phyloP scores from a whole-genome alignment of 1,139 yeast species.

The Geotrichum histeridarum region DNA sequence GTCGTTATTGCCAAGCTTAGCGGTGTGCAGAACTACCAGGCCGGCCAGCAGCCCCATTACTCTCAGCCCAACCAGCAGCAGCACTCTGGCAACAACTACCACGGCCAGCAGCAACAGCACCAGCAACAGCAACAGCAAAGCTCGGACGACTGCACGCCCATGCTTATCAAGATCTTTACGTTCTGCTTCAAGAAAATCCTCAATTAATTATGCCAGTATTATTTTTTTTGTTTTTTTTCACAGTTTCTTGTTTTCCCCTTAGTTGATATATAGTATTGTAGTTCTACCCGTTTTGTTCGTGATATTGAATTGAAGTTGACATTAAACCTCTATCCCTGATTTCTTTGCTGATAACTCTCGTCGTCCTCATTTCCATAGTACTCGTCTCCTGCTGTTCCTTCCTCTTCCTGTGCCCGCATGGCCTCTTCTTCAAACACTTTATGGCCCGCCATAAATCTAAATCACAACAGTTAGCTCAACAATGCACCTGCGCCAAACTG shows the following conservation, averaged over 20 bases:
- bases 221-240: conserved; percentile 8
- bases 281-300: no score
- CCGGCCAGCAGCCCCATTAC: conserved; percentile 17
- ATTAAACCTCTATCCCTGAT: no score
- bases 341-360: no score
- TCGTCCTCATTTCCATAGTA: not conserved
- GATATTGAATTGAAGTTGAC: no score
- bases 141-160: conserved; percentile 26
- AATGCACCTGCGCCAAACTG: not conserved
- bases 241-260: no score
- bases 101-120: conserved; percentile 26
- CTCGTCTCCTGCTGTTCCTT: not conserved
- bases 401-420: conserved; percentile 18
- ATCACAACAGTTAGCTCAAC: conserved; percentile 1
- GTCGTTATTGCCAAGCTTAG: conserved; percentile 67
- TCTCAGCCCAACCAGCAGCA: conserved; percentile 26
- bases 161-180: conserved; percentile 25
- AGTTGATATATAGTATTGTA: no score
- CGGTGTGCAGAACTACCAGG: conserved; percentile 38
- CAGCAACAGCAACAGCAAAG: conserved; percentile 30
- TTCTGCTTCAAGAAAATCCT: conserved; percentile 23
- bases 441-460: conserved; percentile 56
- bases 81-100: not conserved
- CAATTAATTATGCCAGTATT: conserved; percentile 4
- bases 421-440: conserved; percentile 54